Evolutionary conservation across 2,329 filamentous ascomycete genomes (phyloP).

Genomic region (Microcyclosporella mali): DNA sequence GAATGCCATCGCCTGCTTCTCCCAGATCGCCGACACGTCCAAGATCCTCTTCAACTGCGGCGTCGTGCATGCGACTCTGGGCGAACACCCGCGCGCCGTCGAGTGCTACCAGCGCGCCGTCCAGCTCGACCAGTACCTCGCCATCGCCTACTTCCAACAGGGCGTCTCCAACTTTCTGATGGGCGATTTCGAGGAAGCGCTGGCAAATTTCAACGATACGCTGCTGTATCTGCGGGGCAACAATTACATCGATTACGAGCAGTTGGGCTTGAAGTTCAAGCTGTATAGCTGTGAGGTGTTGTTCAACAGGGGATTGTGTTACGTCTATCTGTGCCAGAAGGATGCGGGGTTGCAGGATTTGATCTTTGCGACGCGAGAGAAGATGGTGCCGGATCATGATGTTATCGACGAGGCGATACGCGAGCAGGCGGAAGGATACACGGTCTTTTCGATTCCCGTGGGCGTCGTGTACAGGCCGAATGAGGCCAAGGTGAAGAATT

Average conservation of each 20-base stretch:
- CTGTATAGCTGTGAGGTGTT: slow-evolving; percentile 95
- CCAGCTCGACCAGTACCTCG: slow-evolving; percentile 85
- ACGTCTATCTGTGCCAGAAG: slow-evolving; percentile 91
- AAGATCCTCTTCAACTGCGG: slow-evolving; percentile 99
- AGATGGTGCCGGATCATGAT: slow-evolving; percentile 91
- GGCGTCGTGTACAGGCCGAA: slow-evolving; percentile 93
- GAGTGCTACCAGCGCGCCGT: slow-evolving; percentile 92
- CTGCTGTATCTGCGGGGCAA: slow-evolving; percentile 91
- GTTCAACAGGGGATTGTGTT: slow-evolving; percentile 94
- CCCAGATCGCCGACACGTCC: slow-evolving; percentile 84
- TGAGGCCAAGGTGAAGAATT: slow-evolving; percentile 94
- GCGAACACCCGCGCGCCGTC: slow-evolving; percentile 92
- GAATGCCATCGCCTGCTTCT: slow-evolving; percentile 75
- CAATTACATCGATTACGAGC: slow-evolving; percentile 95
- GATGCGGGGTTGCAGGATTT: slow-evolving; percentile 88
- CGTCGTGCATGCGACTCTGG: slow-evolving; percentile 92
- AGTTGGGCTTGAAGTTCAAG: slow-evolving; percentile 91
- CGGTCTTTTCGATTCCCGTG: slow-evolving; percentile 95
- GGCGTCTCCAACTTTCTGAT: slow-evolving; percentile 97
- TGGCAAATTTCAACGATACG: slow-evolving; percentile 98
- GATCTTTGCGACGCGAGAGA: slow-evolving; percentile 85
- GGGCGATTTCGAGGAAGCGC: slow-evolving; percentile 92
- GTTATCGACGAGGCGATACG: slow-evolving; percentile 96
- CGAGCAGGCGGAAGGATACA: slow-evolving; percentile 95
- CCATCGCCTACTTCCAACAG: slow-evolving; percentile 96